phyloP scores from a whole-genome alignment of 139 green algal species.

The Zygnema circumcarinatum region DNA sequence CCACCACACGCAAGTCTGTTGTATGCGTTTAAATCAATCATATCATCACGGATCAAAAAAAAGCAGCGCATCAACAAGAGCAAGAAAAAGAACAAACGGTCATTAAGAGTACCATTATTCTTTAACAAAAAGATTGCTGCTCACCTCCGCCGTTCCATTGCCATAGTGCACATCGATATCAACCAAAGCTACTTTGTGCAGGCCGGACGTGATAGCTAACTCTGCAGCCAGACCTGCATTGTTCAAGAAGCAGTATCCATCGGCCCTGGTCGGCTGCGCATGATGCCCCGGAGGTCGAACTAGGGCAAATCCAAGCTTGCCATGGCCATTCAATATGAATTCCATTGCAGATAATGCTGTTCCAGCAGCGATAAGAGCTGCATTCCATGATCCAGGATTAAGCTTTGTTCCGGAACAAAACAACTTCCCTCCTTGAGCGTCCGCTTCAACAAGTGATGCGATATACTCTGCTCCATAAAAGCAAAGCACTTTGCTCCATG shows the following conservation, averaged over 20 bases:
- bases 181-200: slow-evolving; percentile 35
- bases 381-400: slow-evolving; percentile 60
- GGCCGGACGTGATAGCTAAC: neutral
- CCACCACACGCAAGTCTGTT: too few relatives aligned
- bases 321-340: slow-evolving; percentile 60
- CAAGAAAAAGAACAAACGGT: too few relatives aligned
- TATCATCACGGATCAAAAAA: too few relatives aligned
- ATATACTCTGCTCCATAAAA: slow-evolving; percentile 21
- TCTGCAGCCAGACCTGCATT: slow-evolving; percentile 30
- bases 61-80: too few relatives aligned
- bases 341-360: slow-evolving; percentile 63
- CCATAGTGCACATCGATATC: slow-evolving; percentile 57
- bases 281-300: slow-evolving; percentile 52
- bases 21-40: too few relatives aligned
- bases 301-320: slow-evolving; percentile 34
- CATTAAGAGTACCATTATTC: too few relatives aligned
- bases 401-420: slow-evolving; percentile 20
- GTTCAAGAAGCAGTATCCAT: slow-evolving; percentile 59
- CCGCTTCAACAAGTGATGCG: slow-evolving; percentile 9
- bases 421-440: slow-evolving; percentile 2
- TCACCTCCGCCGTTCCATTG: slow-evolving; percentile 44
- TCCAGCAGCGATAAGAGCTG: slow-evolving; percentile 68
- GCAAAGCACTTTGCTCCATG: too few relatives aligned
- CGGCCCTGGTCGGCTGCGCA: slow-evolving; percentile 2
- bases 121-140: too few relatives aligned